A percentile compares a stretch with the other conserved stretches of the same genome.
These are phyloP conservation scores for Waltergamsia citrina DNA, from an alignment of 2,329 filamentous ascomycete species.

Conservation along the genomic window DNA sequence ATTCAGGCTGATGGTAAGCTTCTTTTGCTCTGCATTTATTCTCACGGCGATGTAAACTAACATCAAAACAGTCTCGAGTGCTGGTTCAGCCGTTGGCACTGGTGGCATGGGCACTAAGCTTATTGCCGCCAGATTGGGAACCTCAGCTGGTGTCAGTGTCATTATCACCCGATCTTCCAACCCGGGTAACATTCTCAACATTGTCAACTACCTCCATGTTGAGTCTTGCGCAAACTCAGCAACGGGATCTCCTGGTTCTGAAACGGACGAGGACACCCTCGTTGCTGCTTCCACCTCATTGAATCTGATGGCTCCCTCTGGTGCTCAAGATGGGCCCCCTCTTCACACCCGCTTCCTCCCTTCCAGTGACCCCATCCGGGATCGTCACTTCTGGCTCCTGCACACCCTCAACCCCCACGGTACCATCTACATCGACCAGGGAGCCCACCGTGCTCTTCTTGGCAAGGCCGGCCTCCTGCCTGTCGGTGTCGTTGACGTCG, in stretches of 20 bases:
- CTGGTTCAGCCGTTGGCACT: slow-evolving; percentile 81
- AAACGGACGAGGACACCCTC: slow-evolving; percentile 22
- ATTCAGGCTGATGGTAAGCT: slow-evolving; percentile 68
- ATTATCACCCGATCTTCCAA: slow-evolving; percentile 92
- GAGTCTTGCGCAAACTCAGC: slow-evolving; percentile 10
- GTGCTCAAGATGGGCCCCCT: slow-evolving; percentile 38
- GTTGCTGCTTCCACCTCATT: slow-evolving; percentile 32
- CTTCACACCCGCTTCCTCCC: slow-evolving; percentile 91
- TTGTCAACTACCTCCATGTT: slow-evolving; percentile 71
- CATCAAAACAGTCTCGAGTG: slow-evolving; percentile 59
- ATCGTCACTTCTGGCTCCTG: slow-evolving; percentile 94
- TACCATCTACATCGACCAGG: slow-evolving; percentile 86
- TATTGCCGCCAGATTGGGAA: slow-evolving; percentile 82
- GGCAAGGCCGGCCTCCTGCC: slow-evolving; percentile 83
- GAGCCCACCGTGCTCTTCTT: slow-evolving; percentile 69
- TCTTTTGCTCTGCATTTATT: background rate
- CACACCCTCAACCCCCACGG: slow-evolving; percentile 87
- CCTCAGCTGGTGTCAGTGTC: slow-evolving; percentile 89
- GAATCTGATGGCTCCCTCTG: slow-evolving; percentile 17
- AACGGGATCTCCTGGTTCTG: slow-evolving; percentile 12
- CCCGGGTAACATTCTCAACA: slow-evolving; percentile 82
- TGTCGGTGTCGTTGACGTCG: slow-evolving; percentile 83
- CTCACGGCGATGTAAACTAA: background rate
- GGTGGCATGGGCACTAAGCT: slow-evolving; percentile 99
- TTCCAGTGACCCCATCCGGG: slow-evolving; percentile 73